Conservation (phyloP, 1,284 basidiomycete genomes). For the Heliocybe sulcata region DNA sequence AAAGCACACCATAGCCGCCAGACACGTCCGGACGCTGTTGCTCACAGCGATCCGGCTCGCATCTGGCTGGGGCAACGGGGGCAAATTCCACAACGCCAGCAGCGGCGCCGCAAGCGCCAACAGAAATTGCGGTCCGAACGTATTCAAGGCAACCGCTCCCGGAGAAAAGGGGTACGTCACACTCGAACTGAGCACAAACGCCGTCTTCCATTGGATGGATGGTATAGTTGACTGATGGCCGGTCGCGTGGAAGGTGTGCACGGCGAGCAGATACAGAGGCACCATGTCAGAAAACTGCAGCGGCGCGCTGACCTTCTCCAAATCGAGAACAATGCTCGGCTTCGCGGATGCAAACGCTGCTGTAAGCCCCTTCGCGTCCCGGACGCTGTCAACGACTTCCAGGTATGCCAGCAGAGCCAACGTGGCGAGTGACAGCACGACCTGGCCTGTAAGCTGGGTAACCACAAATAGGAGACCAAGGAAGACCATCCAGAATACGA, state of each 20-base stretch:
- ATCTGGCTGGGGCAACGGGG: constrained; percentile 38
- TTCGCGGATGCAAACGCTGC: constrained; percentile 37
- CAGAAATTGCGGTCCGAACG: constrained; percentile 66
- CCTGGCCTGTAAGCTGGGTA: constrained; percentile 78
- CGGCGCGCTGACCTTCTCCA: constrained; percentile 15
- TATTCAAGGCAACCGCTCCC: constrained; percentile 76
- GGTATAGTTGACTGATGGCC: constrained; percentile 90
- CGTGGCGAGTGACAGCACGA: constrained; percentile 59
- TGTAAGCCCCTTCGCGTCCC: constrained; percentile 61
- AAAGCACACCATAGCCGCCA: constrained; percentile 72
- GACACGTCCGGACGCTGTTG: constrained; percentile 37
- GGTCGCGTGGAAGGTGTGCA: constrained; percentile 79
- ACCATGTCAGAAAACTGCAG: constrained; percentile 59
- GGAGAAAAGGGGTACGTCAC: constrained; percentile 75
- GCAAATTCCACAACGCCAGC: constrained; percentile 85
- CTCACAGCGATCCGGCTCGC: constrained; percentile 22
- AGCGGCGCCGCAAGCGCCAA: constrained; percentile 64
- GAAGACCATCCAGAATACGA: constrained; percentile 70
- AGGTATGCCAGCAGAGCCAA: constrained; percentile 66
- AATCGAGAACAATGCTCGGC: constrained; percentile 34
- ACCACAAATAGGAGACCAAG: constrained; percentile 63
- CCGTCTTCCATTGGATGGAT: constrained; percentile 94
- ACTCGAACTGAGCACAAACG: constrained; percentile 69
- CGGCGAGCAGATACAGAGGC: constrained; percentile 69
- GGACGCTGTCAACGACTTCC: constrained; percentile 74